These are phyloP conservation scores for Lentinula raphanica DNA, from an alignment of 768 basidiomycete genomes.

Conservation along the genomic window DNA sequence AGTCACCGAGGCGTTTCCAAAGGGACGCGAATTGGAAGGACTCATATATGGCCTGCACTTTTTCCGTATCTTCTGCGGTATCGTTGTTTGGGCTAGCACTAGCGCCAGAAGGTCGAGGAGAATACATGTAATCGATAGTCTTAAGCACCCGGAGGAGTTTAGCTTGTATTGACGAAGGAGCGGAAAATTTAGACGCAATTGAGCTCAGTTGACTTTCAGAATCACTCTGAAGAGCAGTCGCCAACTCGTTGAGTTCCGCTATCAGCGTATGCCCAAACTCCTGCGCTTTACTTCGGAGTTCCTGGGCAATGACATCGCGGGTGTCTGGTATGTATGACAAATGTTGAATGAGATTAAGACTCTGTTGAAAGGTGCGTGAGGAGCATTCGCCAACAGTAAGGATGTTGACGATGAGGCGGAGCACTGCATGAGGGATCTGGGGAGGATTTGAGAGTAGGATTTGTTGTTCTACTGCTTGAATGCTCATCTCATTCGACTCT, in stretches of 20 bases:
- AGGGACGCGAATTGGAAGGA: constrained; percentile 86
- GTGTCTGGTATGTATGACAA: constrained; percentile 85
- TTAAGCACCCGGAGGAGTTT: constrained; percentile 93
- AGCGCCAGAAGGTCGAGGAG: constrained; percentile 43
- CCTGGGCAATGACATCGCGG: constrained; percentile 83
- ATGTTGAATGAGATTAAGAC: constrained; percentile 87
- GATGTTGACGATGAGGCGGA: constrained; percentile 93
- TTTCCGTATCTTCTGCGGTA: constrained; percentile 60
- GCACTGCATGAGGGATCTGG: constrained; percentile 76
- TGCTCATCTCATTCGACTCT: constrained; percentile 17
- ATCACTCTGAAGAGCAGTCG: constrained; percentile 52
- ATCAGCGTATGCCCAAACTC: constrained; percentile 77
- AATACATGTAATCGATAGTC: constrained; percentile 96
- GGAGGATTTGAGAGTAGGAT: constrained; percentile 67
- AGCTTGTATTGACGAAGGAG: constrained; percentile 93
- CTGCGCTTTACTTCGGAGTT: constrained; percentile 81
- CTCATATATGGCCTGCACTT: constrained; percentile 84
- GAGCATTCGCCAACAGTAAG: constrained; percentile 97
- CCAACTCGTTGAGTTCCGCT: constrained; percentile 73
- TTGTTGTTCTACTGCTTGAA: constrained; percentile 40
- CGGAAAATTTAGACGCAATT: constrained; percentile 85
- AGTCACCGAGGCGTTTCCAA: constrained; percentile 89
- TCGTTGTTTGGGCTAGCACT: constrained; percentile 29
- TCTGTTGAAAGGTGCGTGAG: constrained; percentile 92
- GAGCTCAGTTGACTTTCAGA: constrained; percentile 56